phyloP scores from a whole-genome alignment of 306 rosid genomes.

The Notholithocarpus densiflorus region DNA sequence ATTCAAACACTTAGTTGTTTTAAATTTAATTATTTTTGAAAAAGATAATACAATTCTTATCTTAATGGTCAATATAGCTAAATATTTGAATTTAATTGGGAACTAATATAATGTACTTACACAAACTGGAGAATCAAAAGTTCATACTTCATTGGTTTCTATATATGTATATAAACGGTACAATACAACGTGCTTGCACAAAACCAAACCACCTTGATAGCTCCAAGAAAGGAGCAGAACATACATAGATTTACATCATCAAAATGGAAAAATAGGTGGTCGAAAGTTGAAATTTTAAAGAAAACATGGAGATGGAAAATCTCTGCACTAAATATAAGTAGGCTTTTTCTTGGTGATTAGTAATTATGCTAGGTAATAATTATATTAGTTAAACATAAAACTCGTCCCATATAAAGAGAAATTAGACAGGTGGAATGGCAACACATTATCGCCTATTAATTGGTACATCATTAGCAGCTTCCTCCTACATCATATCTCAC shows the following conservation, averaged over 20 bases:
- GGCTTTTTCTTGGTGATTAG: neutral
- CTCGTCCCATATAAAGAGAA: neutral
- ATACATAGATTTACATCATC: neutral
- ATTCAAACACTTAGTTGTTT: too few relatives aligned
- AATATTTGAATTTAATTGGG: too few relatives aligned
- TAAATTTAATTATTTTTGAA: too few relatives aligned
- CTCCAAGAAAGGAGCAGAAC: neutral
- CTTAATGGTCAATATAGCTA: too few relatives aligned
- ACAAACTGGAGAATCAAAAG: neutral
- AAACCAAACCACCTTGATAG: neutral
- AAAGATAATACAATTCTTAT: too few relatives aligned
- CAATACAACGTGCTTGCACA: neutral
- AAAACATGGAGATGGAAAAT: neutral
- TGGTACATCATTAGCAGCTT: constrained; percentile 50
- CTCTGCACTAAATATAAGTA: neutral
- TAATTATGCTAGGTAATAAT: neutral
- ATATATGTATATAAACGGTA: neutral
- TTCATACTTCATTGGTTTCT: neutral
- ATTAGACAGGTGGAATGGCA: constrained; percentile 14
- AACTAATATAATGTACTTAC: too few relatives aligned
- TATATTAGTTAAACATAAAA: neutral
- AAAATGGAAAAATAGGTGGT: neutral
- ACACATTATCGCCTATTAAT: constrained; percentile 12
- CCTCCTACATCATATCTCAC: constrained; percentile 78
- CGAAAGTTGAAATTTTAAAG: neutral